Evolutionary conservation across 371 early-diverging fungal species (phyloP), one percentile per base, ranked within the genome.

Genomic region (Batrachochytrium dendrobatidis): DNA sequence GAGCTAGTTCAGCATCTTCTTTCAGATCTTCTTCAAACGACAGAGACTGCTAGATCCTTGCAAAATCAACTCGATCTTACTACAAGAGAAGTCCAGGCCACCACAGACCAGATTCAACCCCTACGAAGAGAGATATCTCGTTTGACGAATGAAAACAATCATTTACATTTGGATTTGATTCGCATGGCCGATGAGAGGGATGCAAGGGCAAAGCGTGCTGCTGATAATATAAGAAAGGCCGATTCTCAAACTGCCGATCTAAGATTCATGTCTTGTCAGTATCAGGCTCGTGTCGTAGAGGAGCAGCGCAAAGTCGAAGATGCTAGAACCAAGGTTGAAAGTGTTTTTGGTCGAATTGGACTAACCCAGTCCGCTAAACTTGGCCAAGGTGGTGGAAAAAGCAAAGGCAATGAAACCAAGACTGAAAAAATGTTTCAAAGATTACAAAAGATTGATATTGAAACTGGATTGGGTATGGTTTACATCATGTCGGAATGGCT

Each of bases 371-470:
- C 56, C 20, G 54, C 28, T 15, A 33, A 17, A 24, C 5, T 4
- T 29, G 5, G 17, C 18, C 17, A 3, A 3, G 6, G 6, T 7
- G 46, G 53, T 44, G 30, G 43, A 6, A 43, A 51, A 30, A 7
- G 28, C 28, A 20, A 29, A 55, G 45, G 18, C 7, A 28, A 33
- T 55, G 34, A 17, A 18, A 57, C 35, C 12, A 58, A 51, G n/a
- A 54, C 33, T 24, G 69, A 69, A 20, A 65, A 68, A 53, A 35
- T 76, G 48, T 68, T 68, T 53, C 61, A 71, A 54, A 61, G 67
- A 51, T 55, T 79, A 45, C 79, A 74, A 58, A 77, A 75, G 46
- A 75, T 79, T 59, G 80, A 79, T 49, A 43, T 79, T 20, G 77
- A 76, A 55, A 79, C 80, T 12, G 80, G 80, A 17, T 59, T 79